Percentiles rank a stretch among this genome's conserved stretches.
Conservation (phyloP, 163 green algal genomes). For the Botryococcus braunii region DNA sequence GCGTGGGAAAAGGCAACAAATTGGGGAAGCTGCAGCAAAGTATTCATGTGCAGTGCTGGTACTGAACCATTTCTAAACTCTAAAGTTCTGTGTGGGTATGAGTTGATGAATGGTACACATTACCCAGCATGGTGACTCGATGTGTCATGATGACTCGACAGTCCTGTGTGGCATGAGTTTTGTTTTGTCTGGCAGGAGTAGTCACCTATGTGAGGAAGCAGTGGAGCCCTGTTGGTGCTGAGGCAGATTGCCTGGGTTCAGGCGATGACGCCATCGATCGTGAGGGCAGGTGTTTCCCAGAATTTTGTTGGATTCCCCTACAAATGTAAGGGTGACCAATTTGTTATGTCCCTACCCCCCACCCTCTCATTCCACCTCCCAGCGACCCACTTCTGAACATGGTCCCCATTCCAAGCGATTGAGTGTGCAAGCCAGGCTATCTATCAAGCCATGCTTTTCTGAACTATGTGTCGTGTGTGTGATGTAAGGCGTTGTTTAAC, state of each 20-base stretch:
- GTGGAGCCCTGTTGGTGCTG: slow-evolving; percentile 22
- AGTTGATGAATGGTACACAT: too few relatives aligned
- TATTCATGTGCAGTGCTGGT: too few relatives aligned
- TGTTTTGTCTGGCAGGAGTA: slow-evolving; percentile 41
- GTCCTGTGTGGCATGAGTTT: too few relatives aligned
- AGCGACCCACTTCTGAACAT: not conserved
- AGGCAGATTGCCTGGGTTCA: slow-evolving; percentile 36
- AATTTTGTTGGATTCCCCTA: too few relatives aligned
- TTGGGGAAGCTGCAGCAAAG: too few relatives aligned
- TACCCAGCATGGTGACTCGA: too few relatives aligned
- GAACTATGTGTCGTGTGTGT: not conserved
- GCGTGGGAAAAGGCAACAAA: too few relatives aligned
- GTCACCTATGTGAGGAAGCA: slow-evolving; percentile 31
- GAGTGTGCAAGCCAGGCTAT: not conserved
- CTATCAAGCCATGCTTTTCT: not conserved
- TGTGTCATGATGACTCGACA: too few relatives aligned
- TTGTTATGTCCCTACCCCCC: not conserved
- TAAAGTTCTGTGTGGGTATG: too few relatives aligned
- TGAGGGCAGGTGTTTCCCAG: slow-evolving; percentile 35
- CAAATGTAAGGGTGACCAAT: not conserved
- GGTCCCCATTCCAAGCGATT: not conserved
- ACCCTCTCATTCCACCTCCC: not conserved
- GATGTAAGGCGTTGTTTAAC: too few relatives aligned
- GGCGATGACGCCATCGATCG: slow-evolving; percentile 23
- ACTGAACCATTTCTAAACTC: too few relatives aligned